A percentile compares a stretch with the other conserved stretches of the same genome.
Evolutionary conservation across 768 basidiomycete species (phyloP).

Genomic region (Boletellus sp.): DNA sequence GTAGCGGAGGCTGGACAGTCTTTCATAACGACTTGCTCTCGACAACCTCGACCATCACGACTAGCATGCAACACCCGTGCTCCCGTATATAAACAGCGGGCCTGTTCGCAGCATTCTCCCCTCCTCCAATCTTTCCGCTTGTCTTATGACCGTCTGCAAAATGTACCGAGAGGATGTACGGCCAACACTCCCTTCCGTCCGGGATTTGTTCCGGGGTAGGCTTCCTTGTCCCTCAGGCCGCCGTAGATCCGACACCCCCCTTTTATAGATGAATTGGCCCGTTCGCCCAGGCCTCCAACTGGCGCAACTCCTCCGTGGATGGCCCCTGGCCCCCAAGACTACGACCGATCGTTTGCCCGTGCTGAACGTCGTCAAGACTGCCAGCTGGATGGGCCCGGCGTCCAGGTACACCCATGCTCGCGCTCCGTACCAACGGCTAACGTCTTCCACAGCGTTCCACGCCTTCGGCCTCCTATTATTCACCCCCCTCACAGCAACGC

Average conservation of each 20-base stretch:
- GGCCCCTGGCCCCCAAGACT: slow-evolving; percentile 37
- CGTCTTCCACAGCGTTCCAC: slow-evolving; percentile 19
- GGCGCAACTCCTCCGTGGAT: slow-evolving; percentile 41
- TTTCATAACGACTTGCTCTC: slow-evolving; percentile 24
- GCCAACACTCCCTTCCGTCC: slow-evolving; percentile 68
- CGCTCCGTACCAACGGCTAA: slow-evolving; percentile 2
- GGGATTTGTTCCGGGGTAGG: slow-evolving; percentile 63
- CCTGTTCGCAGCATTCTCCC: slow-evolving; percentile 1
- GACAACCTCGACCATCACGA: slow-evolving; percentile 21
- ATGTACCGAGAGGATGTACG: slow-evolving; percentile 32
- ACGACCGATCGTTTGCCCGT: slow-evolving; percentile 24
- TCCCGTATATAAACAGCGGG: slow-evolving; percentile 25
- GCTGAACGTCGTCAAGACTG: slow-evolving; percentile 24
- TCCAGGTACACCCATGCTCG: slow-evolving; percentile 24
- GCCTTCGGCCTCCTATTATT: slow-evolving; percentile 18
- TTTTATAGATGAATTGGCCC: slow-evolving; percentile 45
- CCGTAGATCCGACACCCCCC: slow-evolving; percentile 1
- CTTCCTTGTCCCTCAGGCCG: not conserved
- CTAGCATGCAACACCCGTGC: slow-evolving; percentile 22
- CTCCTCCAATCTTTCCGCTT: slow-evolving; percentile 13
- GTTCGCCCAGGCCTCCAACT: slow-evolving; percentile 36
- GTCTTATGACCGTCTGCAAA: slow-evolving; percentile 30
- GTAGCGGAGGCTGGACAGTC: slow-evolving; percentile 22
- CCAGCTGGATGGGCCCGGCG: slow-evolving; percentile 26
- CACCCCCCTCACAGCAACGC: slow-evolving; percentile 23